A percentile compares a stretch with the other conserved stretches of the same genome.
These are phyloP conservation scores for Diaporthe velutina DNA, from an alignment of 2,329 filamentous ascomycete genomes.

Conservation along the genomic window DNA sequence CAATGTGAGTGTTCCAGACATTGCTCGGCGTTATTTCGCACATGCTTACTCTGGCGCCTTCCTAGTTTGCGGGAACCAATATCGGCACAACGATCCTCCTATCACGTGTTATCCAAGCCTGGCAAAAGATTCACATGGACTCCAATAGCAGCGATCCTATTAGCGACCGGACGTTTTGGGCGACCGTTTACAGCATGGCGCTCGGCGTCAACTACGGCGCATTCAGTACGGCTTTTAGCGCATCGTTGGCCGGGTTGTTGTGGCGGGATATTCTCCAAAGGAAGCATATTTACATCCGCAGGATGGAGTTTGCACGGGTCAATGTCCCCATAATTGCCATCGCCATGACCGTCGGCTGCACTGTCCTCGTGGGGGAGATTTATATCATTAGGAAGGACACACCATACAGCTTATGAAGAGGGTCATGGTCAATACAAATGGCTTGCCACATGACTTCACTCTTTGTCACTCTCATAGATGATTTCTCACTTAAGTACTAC, in stretches of 20 bases:
- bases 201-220: constrained; percentile 82
- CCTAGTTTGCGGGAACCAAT: constrained; percentile 81
- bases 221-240: constrained; percentile 79
- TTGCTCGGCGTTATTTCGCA: constrained; percentile 62
- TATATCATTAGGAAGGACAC: constrained; percentile 65
- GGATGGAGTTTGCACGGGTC: constrained; percentile 75
- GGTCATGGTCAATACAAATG: not conserved
- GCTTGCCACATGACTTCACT: not conserved
- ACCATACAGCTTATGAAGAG: constrained; percentile 49
- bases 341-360: constrained; percentile 73
- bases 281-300: constrained; percentile 75
- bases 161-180: constrained; percentile 77
- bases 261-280: constrained; percentile 79
- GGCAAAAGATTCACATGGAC: constrained; percentile 68
- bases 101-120: constrained; percentile 77
- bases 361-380: constrained; percentile 72
- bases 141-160: constrained; percentile 59
- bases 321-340: constrained; percentile 80
- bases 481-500: not conserved
- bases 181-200: constrained; percentile 80
- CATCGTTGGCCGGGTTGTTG: constrained; percentile 77
- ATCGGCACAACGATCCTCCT: constrained; percentile 82
- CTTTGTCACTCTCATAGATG: not conserved
- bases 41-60: constrained; percentile 36
- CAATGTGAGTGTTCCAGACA: constrained; percentile 68